phyloP scores from a whole-genome alignment of 257 asterid genomes.

The Rauvolfia tetraphylla region DNA sequence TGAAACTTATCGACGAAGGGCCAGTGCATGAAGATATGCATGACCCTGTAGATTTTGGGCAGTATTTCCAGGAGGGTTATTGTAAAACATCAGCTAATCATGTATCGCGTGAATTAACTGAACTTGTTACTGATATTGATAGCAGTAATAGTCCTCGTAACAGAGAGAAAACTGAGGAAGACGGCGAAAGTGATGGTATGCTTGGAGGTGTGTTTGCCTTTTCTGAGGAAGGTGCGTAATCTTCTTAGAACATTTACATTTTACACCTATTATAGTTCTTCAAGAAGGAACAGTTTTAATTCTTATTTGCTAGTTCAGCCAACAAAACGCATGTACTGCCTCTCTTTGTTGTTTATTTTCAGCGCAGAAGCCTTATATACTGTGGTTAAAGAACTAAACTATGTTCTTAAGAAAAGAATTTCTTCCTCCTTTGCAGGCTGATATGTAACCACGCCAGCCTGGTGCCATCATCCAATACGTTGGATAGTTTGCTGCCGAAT shows the following conservation, averaged over 20 bases:
- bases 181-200: conserved; percentile 41
- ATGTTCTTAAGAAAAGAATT: not conserved
- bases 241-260: not conserved
- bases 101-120: conserved; percentile 24
- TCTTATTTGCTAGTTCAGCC: not conserved
- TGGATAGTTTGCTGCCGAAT: conserved; percentile 11
- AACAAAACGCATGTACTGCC: not conserved
- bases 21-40: conserved; percentile 38
- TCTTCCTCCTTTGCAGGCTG: conserved; percentile 24
- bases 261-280: not conserved
- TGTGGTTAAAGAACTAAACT: not conserved
- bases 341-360: not conserved
- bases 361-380: not conserved
- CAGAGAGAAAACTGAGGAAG: conserved; percentile 36
- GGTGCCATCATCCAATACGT: conserved; percentile 1
- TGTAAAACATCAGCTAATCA: conserved; percentile 39
- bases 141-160: conserved; percentile 25
- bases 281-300: not conserved
- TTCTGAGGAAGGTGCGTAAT: conserved; percentile 41
- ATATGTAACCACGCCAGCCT: conserved; percentile 6
- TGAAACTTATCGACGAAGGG: conserved; percentile 35
- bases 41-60: conserved; percentile 38
- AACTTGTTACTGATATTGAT: conserved; percentile 30
- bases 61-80: conserved; percentile 42
- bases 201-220: conserved; percentile 50